phyloP scores from a whole-genome alignment of 148 eudicot species.

The Rhododendron ovatum region DNA sequence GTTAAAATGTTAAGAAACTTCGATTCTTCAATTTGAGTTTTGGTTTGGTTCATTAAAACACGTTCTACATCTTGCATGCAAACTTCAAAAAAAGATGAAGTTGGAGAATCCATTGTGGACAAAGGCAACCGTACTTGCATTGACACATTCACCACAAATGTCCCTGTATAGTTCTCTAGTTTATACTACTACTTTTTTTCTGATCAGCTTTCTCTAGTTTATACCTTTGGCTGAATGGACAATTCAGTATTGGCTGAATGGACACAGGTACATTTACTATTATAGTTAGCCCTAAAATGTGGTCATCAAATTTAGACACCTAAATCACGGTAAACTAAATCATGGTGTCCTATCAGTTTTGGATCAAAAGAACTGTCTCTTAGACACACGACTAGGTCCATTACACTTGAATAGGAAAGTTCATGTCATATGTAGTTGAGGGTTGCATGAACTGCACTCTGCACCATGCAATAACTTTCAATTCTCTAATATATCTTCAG shows the following conservation, averaged over 20 bases:
- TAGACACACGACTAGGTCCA: too few relatives aligned
- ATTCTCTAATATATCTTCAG: not conserved
- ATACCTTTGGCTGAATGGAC: not conserved
- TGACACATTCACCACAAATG: not conserved
- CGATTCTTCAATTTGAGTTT: conserved; percentile 3
- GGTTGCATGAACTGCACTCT: not conserved
- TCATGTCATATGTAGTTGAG: not conserved
- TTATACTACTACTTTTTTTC: not conserved
- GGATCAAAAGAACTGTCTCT: not conserved
- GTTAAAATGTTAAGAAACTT: not conserved
- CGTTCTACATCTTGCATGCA: not conserved
- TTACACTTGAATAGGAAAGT: too few relatives aligned
- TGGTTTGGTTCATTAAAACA: not conserved
- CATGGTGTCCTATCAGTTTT: not conserved
- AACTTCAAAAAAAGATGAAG: not conserved
- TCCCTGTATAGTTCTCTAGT: not conserved
- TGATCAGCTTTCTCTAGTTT: not conserved
- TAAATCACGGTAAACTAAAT: not conserved
- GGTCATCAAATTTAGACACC: not conserved
- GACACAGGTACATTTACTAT: not conserved
- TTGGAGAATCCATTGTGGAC: not conserved
- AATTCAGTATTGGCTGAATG: not conserved
- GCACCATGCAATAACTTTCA: not conserved
- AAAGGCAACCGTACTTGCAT: not conserved
- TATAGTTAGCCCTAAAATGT: not conserved